These are phyloP conservation scores for Phytopythium chamaehyphon DNA, from an alignment of 352 stramenopile species.

Conservation along the genomic window DNA sequence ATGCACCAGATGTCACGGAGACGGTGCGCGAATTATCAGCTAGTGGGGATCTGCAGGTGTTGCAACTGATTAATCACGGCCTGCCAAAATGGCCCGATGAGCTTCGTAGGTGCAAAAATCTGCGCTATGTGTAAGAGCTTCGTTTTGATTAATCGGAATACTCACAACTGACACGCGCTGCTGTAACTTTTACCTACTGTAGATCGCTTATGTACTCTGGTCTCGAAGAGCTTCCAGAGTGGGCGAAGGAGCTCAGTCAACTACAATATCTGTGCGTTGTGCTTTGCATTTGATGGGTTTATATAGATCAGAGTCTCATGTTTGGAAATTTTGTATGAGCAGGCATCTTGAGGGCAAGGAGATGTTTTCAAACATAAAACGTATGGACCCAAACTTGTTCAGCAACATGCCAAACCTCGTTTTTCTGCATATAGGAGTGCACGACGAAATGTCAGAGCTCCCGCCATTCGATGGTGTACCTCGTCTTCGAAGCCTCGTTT, in stretches of 20 bases:
- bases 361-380: constrained; percentile 2
- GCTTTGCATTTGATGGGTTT: background rate
- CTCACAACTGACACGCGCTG: background rate
- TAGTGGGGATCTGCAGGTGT: constrained; percentile 24
- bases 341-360: constrained; percentile 13
- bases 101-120: constrained; percentile 19
- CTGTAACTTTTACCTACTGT: background rate
- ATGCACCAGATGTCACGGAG: constrained; percentile 18
- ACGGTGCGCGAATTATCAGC: constrained; percentile 17
- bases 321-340: constrained; percentile 8
- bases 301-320: background rate
- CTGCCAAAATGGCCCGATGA: constrained; percentile 19
- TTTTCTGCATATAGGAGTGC: constrained; percentile 10
- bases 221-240: constrained; percentile 5
- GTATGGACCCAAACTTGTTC: constrained; percentile 16
- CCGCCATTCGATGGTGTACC: constrained; percentile 13
- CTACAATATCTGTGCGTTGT: constrained; percentile 21
- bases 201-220: constrained; percentile 19
- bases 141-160: background rate
- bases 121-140: constrained; percentile 31
- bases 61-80: constrained; percentile 37
- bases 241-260: constrained; percentile 13
- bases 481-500: constrained; percentile 12
- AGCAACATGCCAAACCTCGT: constrained; percentile 14
- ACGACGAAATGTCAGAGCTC: constrained; percentile 7